Conservation (phyloP, 2,329 filamentous ascomycete genomes). For the Penicillium sp. region DNA sequence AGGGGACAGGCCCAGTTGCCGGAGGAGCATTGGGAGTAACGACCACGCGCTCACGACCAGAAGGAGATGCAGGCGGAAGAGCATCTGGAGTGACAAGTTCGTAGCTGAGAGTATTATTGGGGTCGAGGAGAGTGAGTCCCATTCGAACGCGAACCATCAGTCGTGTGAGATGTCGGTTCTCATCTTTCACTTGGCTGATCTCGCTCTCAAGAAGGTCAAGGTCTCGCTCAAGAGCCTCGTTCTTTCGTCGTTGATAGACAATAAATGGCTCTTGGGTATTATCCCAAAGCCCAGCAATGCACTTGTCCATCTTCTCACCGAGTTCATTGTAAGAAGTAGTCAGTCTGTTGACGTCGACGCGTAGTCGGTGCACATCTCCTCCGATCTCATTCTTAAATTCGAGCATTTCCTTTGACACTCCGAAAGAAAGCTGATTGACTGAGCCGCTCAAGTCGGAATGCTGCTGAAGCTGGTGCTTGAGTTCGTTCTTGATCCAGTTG, state of each 20-base stretch:
- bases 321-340: slow-evolving; percentile 8
- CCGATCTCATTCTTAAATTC: too few species aligned
- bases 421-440: too few species aligned
- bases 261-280: slow-evolving; percentile 4
- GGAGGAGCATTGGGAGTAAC: background rate
- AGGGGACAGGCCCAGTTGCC: background rate
- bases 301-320: slow-evolving; percentile 6
- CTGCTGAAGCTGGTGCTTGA: background rate
- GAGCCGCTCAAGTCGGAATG: too few species aligned
- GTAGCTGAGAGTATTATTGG: background rate
- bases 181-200: background rate
- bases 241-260: slow-evolving; percentile 9
- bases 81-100: background rate
- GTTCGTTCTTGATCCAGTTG: background rate
- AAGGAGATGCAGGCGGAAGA: background rate
- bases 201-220: background rate
- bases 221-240: slow-evolving; percentile 11
- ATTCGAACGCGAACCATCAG: background rate
- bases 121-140: background rate
- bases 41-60: background rate
- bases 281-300: background rate
- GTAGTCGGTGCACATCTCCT: background rate
- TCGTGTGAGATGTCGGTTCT: background rate
- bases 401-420: too few species aligned
- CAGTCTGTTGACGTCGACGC: background rate